Base-by-base conservation (phyloP, 768 basidiomycete species). In the Suillus paluster region DNA sequence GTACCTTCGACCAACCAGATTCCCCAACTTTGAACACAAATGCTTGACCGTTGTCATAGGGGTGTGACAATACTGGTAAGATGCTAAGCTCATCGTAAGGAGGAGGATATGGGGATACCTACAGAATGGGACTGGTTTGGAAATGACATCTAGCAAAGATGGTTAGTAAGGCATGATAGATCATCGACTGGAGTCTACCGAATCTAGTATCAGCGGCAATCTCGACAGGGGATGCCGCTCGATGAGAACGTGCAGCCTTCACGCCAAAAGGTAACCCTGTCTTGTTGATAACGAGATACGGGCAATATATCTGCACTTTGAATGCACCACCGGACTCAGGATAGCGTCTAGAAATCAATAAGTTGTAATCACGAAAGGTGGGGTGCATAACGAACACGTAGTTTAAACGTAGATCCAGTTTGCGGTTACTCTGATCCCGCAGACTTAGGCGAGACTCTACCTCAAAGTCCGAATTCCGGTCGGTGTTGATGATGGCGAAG, bases 401-500 rank as follows among this genome's bases (percentile, higher is more conserved):
- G 70, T 95, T 93, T n/a, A 99, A 75, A 63, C 79, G 87, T 55
- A 99, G 80, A 66, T 91, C 84, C 57, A 99, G 77, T 71, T 92
- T 95, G 53, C 91, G 83, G 58, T 88, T 89, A 42, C 80, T 79
- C 57, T 83, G 77, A 74, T 99, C 97, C 5, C 86, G 83, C 50
- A 99, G 75, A 7, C 83, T 83, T 53, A 99, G 75, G 39, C 79
- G 83, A 57, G 81, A 84, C 74, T 96, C 97, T 59, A 87, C 82
- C 63, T 90, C 91, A 65, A 95, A 94, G 75, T 95, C 95, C 4
- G 95, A 91, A 59, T 93, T 86, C 33, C 88, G 89, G 71, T 97
- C 95, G 17, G 93, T 94, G 70, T 95, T 98, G 77, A 99, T 96
- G 75, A 99, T 98, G 3, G 95, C 91, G 68, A 97, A 99, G 62